Evolutionary conservation across 2,329 filamentous ascomycete genomes (phyloP).

Genomic region (Seiridium cupressi): DNA sequence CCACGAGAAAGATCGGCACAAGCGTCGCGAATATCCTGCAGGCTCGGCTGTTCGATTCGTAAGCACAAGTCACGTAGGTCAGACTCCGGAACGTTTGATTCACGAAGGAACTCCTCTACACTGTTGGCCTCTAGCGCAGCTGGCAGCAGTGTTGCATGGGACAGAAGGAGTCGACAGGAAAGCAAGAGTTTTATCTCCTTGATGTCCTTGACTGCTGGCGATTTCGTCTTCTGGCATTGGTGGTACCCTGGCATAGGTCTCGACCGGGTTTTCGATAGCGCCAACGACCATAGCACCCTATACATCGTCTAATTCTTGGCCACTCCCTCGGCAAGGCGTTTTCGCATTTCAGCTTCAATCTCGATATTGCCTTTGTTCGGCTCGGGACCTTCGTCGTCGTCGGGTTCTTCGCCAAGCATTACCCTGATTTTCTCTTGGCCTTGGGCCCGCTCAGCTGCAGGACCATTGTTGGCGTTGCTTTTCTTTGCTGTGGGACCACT

Average conservation of each 20-base stretch:
- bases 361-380: slow-evolving; percentile 40
- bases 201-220: slow-evolving; percentile 40
- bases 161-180: slow-evolving; percentile 45
- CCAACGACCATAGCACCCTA: slow-evolving; percentile 31
- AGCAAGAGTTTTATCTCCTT: slow-evolving; percentile 46
- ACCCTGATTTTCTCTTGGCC: not conserved
- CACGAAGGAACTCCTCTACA: slow-evolving; percentile 19
- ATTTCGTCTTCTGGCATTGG: slow-evolving; percentile 41
- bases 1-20: no score
- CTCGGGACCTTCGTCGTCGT: slow-evolving; percentile 15
- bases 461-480: not conserved
- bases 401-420: not conserved
- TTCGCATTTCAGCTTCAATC: slow-evolving; percentile 35
- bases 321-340: slow-evolving; percentile 22
- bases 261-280: slow-evolving; percentile 27
- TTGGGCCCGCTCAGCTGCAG: not conserved
- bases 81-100: no score
- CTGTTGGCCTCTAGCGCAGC: slow-evolving; percentile 39
- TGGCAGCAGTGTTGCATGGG: slow-evolving; percentile 42
- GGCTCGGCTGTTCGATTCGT: no score
- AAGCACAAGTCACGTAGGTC: no score
- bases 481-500: no score
- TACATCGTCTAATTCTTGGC: slow-evolving; percentile 29
- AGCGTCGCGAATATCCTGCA: no score
- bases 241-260: slow-evolving; percentile 29